Evolutionary conservation across 1,284 basidiomycete species (phyloP), one percentile per base, ranked within the genome.

Genomic region (Stereum hirsutum): DNA sequence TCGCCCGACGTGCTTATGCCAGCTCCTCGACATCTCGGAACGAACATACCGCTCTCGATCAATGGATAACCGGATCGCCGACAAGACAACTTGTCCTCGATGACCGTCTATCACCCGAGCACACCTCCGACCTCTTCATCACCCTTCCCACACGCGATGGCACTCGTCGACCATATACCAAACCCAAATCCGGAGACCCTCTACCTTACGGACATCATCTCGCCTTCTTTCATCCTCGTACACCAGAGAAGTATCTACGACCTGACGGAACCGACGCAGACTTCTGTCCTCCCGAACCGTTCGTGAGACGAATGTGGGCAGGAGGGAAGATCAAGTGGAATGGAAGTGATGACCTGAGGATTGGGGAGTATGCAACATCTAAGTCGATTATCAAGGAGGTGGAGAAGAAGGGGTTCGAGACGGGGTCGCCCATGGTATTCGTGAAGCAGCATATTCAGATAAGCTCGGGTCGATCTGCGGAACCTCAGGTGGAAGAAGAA

Each of bases 221-320:
- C 35, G 74, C 70, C 2, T 88, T 86, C 65, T 89, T 89, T 61
- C 79, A 87, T 49, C 75, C 78, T 2, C 70, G 77, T 36, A 71
- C 70, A 27, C 72, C 80, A 5, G 76, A 87, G 51, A 51, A 57
- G 6, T 57, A 65, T 10, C 66, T 91, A 25, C 74, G 79, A 5
- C 50, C 63, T 20, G 88, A 90, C 55, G 85, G 85, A 10, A 89
- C 87, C 14, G 81, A 87, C 52, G 66, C 66, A 2, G 74, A 80
- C 44, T 78, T 83, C 45, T 76, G 77, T 52, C 81, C 89, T 3
- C 88, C 89, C 0, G 60, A 70, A 34, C 87, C 86, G 0, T 90
- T 85, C 61, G 72, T 74, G 15, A 70, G 83, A 34, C 69, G 89
- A 15, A 91, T 91, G 88, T 91, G 89, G 87, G 87, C 84, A 1